Evolutionary conservation across 1,284 basidiomycete genomes (phyloP).

Genomic region (Fomitopsis pinicola): DNA sequence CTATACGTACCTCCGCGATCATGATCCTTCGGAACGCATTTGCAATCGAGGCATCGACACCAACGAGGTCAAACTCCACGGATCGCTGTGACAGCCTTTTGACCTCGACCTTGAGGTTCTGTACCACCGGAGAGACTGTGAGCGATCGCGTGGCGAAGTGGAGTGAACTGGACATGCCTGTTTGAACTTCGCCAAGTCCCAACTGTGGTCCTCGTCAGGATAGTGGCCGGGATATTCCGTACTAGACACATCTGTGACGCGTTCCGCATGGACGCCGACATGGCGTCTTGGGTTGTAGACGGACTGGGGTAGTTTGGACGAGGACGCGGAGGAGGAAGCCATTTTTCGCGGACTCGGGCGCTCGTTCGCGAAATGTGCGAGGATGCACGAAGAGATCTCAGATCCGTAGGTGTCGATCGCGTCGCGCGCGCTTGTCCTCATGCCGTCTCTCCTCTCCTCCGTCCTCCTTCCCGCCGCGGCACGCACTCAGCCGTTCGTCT

Average conservation of each 20-base stretch:
- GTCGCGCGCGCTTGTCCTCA: conserved; percentile 12
- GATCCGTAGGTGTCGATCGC: not conserved
- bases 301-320: conserved; percentile 22
- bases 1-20: conserved; percentile 79
- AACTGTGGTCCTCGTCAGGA: conserved; percentile 79
- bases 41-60: conserved; percentile 94
- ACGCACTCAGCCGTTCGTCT: conserved; percentile 44
- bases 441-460: conserved; percentile 32
- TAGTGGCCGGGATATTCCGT: conserved; percentile 88
- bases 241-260: conserved; percentile 78
- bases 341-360: not conserved
- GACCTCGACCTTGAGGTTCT: conserved; percentile 75
- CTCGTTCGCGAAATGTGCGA: not conserved
- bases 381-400: not conserved
- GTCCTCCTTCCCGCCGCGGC: conserved; percentile 33
- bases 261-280: conserved; percentile 64
- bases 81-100: conserved; percentile 77
- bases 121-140: not conserved
- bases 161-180: conserved; percentile 46
- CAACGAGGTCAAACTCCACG: conserved; percentile 94
- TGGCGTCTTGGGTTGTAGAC: conserved; percentile 36
- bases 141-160: not conserved
- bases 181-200: conserved; percentile 75
- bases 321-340: conserved; percentile 6
- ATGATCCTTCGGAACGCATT: conserved; percentile 92